These are phyloP conservation scores for Solanum appendiculatum DNA, from an alignment of 257 asterid genomes.

Conservation along the genomic window DNA sequence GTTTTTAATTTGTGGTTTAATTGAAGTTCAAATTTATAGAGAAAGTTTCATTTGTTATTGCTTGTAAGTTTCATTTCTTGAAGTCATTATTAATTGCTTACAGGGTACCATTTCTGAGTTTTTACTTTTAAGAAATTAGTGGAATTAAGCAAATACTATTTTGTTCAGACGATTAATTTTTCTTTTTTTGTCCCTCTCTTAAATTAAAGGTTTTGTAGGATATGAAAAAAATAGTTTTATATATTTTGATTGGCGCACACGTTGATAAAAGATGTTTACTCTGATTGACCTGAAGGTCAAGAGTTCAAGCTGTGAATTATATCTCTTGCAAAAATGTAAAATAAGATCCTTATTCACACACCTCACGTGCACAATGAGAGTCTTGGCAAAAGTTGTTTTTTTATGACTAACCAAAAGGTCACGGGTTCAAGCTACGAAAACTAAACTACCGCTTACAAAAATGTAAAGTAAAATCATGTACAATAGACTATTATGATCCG, in stretches of 20 bases:
- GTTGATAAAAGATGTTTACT: not conserved
- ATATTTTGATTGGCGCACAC: not conserved
- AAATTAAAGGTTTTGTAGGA: not conserved
- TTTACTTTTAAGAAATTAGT: not conserved
- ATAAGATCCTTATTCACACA: too few relatives aligned
- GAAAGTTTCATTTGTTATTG: not conserved
- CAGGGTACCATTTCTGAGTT: not conserved
- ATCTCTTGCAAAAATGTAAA: too few relatives aligned
- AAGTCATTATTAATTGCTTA: not conserved
- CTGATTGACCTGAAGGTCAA: not conserved
- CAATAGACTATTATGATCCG: accelerated
- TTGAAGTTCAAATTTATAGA: not conserved
- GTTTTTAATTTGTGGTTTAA: not conserved
- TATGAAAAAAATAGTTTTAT: not conserved
- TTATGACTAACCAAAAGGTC: accelerated
- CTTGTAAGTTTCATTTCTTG: not conserved
- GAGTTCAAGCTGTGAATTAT: not conserved
- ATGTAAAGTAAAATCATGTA: not conserved
- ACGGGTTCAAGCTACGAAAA: not conserved
- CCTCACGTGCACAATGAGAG: too few relatives aligned
- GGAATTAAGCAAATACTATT: not conserved
- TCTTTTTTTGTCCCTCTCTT: not conserved
- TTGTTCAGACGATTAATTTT: not conserved
- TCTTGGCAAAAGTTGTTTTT: not conserved
- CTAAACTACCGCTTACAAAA: not conserved